A percentile compares a stretch with the other conserved stretches of the same genome.
Evolutionary conservation across 164 flowering plant genomes (phyloP).

Genomic region (Umbellularia californica): DNA sequence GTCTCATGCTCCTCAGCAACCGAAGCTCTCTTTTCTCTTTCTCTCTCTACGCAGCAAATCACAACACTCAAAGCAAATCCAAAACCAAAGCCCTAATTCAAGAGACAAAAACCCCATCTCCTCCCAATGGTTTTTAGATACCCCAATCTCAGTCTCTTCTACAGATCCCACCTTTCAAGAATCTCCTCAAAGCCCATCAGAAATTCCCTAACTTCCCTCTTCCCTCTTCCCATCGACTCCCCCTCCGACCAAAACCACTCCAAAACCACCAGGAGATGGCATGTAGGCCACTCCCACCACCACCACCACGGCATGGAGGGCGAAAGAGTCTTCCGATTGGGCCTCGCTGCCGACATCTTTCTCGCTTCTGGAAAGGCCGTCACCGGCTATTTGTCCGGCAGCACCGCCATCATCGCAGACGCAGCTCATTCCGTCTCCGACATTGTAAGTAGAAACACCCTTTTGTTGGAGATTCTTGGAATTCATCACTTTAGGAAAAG

Average conservation of each 20-base stretch:
- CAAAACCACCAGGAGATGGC: constrained; percentile 52
- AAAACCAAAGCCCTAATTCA: too few relatives aligned
- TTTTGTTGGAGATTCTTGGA: not conserved
- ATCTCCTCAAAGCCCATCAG: not conserved
- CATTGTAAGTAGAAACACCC: constrained; percentile 40
- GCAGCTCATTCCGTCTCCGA: constrained; percentile 97
- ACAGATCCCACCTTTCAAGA: not conserved
- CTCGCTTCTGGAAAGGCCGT: constrained; percentile 67
- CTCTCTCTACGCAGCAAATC: too few relatives aligned
- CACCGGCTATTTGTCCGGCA: constrained; percentile 82
- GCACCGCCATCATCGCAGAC: constrained; percentile 91
- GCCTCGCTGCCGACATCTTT: constrained; percentile 75
- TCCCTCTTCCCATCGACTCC: constrained; percentile 3
- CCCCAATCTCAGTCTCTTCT: not conserved
- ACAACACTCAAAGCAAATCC: too few relatives aligned
- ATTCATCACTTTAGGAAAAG: not conserved
- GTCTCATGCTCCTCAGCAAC: too few relatives aligned
- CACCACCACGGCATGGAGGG: constrained; percentile 35
- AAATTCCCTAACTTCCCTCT: not conserved
- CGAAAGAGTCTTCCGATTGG: constrained; percentile 62
- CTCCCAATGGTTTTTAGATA: constrained; percentile 10
- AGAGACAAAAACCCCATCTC: too few relatives aligned
- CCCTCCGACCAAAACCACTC: constrained; percentile 7
- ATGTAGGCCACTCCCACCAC: constrained; percentile 55
- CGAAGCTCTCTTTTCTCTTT: too few relatives aligned